phyloP scores from a whole-genome alignment of 345 rosid genomes.

The thale cress (Arabidopsis thaliana) region DNA sequence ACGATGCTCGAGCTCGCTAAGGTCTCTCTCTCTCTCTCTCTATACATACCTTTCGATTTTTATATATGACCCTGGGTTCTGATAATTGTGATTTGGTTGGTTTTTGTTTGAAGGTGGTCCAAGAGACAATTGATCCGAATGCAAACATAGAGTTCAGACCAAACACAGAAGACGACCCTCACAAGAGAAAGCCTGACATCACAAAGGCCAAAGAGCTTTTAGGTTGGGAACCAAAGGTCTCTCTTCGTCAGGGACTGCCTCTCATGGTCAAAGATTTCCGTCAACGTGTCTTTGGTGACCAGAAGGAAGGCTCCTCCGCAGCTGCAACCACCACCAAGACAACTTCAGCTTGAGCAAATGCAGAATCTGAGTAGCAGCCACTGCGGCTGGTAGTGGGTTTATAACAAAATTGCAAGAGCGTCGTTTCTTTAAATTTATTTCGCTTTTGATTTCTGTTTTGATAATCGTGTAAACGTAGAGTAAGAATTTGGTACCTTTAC shows the following conservation, averaged over 20 bases:
- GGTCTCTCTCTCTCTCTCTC: constrained; percentile 46
- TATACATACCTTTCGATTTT: not conserved
- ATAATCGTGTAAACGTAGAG: constrained; percentile 41
- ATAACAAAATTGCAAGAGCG: constrained; percentile 2
- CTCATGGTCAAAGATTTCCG: constrained; percentile 81
- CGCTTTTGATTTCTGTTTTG: constrained; percentile 29
- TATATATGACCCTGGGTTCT: not conserved
- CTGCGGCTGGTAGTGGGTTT: constrained; percentile 6
- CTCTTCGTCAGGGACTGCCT: constrained; percentile 82
- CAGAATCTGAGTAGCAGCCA: constrained; percentile 26
- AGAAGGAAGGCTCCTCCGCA: constrained; percentile 43
- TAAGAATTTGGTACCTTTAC: constrained; percentile 32
- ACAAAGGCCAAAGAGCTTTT: constrained; percentile 76
- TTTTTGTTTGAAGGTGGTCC: constrained; percentile 58
- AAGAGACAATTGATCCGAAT: constrained; percentile 76
- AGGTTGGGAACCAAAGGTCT: constrained; percentile 75
- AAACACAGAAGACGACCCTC: constrained; percentile 90
- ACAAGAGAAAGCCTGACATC: constrained; percentile 88
- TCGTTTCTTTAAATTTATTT: constrained; percentile 25
- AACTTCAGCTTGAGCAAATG: constrained; percentile 41
- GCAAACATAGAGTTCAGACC: constrained; percentile 87
- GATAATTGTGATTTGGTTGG: constrained; percentile 25
- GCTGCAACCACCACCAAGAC: constrained; percentile 42
- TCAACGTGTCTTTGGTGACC: constrained; percentile 72
- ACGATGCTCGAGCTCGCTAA: constrained; percentile 98